phyloP scores from a whole-genome alignment of 192 early-diverging fungal genomes.

The Coemansia sp. region DNA sequence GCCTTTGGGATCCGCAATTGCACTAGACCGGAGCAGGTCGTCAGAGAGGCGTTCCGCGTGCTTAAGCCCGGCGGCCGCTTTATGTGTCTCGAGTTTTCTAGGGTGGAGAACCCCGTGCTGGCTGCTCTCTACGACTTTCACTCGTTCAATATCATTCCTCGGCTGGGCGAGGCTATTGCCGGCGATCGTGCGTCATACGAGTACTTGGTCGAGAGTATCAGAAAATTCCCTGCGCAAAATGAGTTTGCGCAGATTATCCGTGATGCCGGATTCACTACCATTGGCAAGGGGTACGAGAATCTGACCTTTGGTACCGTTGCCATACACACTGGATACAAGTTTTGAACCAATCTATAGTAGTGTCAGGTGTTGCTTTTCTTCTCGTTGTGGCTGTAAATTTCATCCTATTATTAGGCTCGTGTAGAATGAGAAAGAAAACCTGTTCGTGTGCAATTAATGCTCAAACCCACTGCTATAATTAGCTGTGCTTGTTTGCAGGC shows the following conservation, averaged over 20 bases:
- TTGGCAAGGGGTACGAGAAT: conserved; percentile 91
- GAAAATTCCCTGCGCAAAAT: conserved; percentile 88
- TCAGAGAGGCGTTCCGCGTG: conserved; percentile 91
- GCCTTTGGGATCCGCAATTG: conserved; percentile 98
- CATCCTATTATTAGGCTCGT: neutral
- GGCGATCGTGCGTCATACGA: conserved; percentile 92
- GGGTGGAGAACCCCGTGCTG: conserved; percentile 87
- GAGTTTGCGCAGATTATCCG: conserved; percentile 92
- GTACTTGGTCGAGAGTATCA: conserved; percentile 97
- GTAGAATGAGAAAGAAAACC: neutral
- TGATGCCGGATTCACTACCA: conserved; percentile 85
- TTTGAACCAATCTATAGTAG: conserved; percentile 60
- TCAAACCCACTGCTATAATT: conserved; percentile 2
- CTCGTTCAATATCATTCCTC: conserved; percentile 94
- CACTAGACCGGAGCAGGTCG: conserved; percentile 87
- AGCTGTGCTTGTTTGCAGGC: neutral
- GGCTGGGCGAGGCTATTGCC: conserved; percentile 84
- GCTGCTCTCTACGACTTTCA: conserved; percentile 88
- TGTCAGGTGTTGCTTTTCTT: neutral
- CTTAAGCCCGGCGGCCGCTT: conserved; percentile 96
- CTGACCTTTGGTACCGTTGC: conserved; percentile 98
- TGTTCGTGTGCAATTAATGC: neutral
- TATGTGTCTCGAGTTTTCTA: conserved; percentile 93
- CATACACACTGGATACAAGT: conserved; percentile 94
- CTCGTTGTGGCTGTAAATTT: no score